phyloP scores from a whole-genome alignment of 2,329 filamentous ascomycete genomes.

The Sporothrix protearum region DNA sequence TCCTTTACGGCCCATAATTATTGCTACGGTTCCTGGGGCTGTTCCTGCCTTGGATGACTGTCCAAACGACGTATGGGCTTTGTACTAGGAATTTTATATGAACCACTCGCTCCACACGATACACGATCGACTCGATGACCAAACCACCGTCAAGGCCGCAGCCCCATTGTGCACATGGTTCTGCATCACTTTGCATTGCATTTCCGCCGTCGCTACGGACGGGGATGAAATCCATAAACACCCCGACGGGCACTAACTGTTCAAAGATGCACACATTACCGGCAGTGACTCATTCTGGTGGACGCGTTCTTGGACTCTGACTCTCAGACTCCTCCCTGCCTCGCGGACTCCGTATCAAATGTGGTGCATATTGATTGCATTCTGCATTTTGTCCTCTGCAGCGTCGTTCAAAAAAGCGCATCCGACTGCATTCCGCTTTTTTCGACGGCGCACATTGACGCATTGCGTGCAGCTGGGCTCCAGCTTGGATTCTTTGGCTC shows the following conservation, averaged over 20 bases:
- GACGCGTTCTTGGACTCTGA: neutral
- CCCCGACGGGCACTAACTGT: neutral
- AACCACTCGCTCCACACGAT: neutral
- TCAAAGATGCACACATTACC: constrained; percentile 1
- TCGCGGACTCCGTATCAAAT: neutral
- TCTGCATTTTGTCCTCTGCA: neutral
- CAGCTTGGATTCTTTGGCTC: neutral
- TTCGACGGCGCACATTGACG: neutral
- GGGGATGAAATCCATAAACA: constrained; percentile 3
- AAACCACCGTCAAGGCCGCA: neutral
- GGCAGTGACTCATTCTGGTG: constrained; percentile 14
- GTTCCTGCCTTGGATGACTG: neutral
- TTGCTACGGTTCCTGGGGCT: neutral
- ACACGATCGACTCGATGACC: neutral
- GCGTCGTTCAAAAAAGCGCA: neutral
- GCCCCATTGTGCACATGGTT: constrained; percentile 4
- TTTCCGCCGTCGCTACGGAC: neutral
- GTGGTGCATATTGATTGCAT: neutral
- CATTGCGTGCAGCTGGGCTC: too few species aligned
- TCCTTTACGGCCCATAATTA: neutral
- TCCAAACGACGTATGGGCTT: neutral
- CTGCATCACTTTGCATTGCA: neutral
- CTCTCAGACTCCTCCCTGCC: neutral
- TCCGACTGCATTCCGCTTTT: neutral
- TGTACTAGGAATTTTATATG: neutral